These are phyloP conservation scores for Coemansia sp. DNA, from an alignment of 192 early-diverging fungal genomes.

Conservation along the genomic window DNA sequence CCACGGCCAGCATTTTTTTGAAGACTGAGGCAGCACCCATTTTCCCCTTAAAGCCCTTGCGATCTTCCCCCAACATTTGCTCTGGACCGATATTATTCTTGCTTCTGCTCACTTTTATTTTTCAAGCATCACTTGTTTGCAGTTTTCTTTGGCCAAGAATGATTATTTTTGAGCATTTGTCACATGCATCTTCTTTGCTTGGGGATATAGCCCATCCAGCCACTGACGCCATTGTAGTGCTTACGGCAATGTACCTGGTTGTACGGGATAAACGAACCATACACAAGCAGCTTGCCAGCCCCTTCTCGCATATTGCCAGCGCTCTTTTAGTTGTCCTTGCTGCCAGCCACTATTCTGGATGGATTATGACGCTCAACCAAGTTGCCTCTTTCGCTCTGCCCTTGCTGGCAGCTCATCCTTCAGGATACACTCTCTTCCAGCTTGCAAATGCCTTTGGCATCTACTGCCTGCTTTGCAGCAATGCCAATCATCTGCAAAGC, in stretches of 20 bases:
- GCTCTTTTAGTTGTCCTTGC: conserved; percentile 12
- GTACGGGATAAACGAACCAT: background rate
- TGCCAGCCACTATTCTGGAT: conserved; percentile 4
- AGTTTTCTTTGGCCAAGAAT: background rate
- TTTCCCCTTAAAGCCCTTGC: background rate
- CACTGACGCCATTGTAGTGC: background rate
- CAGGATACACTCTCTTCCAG: conserved; percentile 14
- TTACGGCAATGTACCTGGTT: background rate
- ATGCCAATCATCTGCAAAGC: background rate
- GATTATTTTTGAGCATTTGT: background rate
- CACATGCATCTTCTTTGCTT: background rate
- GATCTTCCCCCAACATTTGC: background rate
- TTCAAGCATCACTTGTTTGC: background rate
- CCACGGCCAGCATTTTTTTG: background rate
- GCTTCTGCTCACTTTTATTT: background rate
- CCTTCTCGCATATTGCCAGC: background rate
- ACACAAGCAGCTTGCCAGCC: background rate
- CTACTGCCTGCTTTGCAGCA: conserved; percentile 9
- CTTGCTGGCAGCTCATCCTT: background rate
- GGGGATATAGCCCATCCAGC: background rate
- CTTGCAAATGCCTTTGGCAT: conserved; percentile 17
- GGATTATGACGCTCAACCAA: conserved; percentile 5
- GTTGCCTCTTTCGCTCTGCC: conserved; percentile 6
- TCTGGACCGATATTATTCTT: background rate
- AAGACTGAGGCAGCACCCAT: background rate